Conservation (phyloP, 345 rosid genomes). For the Lepidium sativum region DNA sequence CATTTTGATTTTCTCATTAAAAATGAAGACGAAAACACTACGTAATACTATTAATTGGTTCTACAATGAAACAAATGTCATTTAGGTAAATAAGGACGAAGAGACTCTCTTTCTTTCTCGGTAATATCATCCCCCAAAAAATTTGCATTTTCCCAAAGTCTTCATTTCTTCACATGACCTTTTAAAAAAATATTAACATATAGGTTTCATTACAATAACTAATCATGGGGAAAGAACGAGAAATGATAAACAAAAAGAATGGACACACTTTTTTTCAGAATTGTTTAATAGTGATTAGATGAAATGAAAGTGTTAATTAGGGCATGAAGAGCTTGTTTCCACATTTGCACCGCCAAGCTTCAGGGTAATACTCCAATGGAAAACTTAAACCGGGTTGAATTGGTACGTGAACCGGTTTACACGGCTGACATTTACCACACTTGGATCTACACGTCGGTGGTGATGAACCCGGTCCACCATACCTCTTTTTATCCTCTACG, state of each 20-base stretch:
- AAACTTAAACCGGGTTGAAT: slow-evolving; percentile 59
- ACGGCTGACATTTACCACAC: slow-evolving; percentile 79
- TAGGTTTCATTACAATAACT: slow-evolving; percentile 7
- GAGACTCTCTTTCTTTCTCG: slow-evolving; percentile 14
- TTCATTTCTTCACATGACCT: slow-evolving; percentile 16
- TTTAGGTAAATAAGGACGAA: neutral
- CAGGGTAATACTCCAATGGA: slow-evolving; percentile 90
- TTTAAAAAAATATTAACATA: slow-evolving; percentile 6
- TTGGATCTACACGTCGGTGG: slow-evolving; percentile 88
- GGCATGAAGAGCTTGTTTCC: slow-evolving; percentile 78
- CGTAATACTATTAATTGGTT: neutral
- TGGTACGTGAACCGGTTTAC: slow-evolving; percentile 83
- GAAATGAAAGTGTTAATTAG: slow-evolving; percentile 13
- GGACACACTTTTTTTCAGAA: neutral
- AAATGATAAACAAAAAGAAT: slow-evolving; percentile 7
- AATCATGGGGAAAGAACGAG: neutral
- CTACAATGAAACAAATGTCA: slow-evolving; percentile 12
- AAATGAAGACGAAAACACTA: neutral
- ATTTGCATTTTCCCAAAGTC: neutral
- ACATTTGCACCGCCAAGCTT: slow-evolving; percentile 99
- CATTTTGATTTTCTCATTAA: neutral
- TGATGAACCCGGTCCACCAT: slow-evolving; percentile 59
- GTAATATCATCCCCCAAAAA: neutral
- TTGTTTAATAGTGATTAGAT: neutral
- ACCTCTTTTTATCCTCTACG: slow-evolving; percentile 38